Base-by-base conservation (phyloP, 2,329 filamentous ascomycete species). In the Alternaria brassicae region DNA sequence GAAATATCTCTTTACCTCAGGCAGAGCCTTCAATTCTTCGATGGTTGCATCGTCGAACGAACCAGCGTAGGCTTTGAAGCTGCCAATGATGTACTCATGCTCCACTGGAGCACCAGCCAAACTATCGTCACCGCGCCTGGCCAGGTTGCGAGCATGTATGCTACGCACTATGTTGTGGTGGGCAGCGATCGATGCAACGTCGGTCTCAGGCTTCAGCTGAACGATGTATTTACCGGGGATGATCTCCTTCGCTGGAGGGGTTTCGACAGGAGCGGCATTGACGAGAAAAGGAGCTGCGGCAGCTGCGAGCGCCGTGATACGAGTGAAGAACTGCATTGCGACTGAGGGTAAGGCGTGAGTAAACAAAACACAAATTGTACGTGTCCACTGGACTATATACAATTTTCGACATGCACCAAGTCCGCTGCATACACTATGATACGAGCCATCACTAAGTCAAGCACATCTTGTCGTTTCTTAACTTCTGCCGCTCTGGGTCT, bases 191-290 rank as follows among this genome's bases (percentile, higher is more conserved):
- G 68, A 66, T 1, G 69, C 64, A 42, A 70, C 50, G 45, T 74
- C 66, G 3, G 66, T 65, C 10, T 72, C 72, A 13, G 77, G 72
- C 70, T 77, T 80, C 54, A 82, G 50, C 63, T 77, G 78, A 56
- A 82, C 72, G 54, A 82, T 80, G 68, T 79, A 82, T 72, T 80
- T 80, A 61, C 75, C 76, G 13, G 75, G 73, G 44, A 81, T 70
- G 19, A 68, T 30, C 13, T 63, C 59, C 34, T 60, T 48, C 2
- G 55, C 28, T 4, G 52, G 36, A 23, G 58, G 52, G 9, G 57
- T 10, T 8, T 39, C 32, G 6, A 72, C 41, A 7, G 72, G 72
- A 40, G 66, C 68, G 40, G 69, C 72, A 15, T 63, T 55, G 3
- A 61, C 58, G 2, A 75, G 40, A 32, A 72, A 71, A 3, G 69